Percentiles rank a stretch among this genome's conserved stretches.
These are phyloP conservation scores for Sclerotinia sclerotiorum DNA, from an alignment of 2,329 filamentous ascomycete species.

Conservation along the genomic window DNA sequence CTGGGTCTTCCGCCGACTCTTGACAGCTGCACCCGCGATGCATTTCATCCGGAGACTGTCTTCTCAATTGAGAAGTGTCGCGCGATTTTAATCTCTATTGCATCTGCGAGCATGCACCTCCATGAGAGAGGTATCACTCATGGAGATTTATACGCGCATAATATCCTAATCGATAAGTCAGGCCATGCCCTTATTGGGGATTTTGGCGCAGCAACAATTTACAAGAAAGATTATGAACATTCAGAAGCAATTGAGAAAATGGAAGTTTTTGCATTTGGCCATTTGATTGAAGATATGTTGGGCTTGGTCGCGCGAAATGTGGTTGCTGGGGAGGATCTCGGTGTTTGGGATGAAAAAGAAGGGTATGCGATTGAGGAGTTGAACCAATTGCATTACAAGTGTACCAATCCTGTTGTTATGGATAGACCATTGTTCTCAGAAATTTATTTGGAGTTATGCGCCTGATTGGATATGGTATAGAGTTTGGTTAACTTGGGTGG, in stretches of 20 bases:
- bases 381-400: slow-evolving; percentile 37
- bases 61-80: slow-evolving; percentile 41
- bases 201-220: slow-evolving; percentile 51
- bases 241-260: slow-evolving; percentile 44
- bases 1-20: slow-evolving; percentile 48
- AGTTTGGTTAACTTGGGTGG: not conserved
- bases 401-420: slow-evolving; percentile 35
- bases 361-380: slow-evolving; percentile 35
- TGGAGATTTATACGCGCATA: slow-evolving; percentile 51
- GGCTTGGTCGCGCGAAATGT: slow-evolving; percentile 39
- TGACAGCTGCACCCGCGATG: slow-evolving; percentile 49
- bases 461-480: slow-evolving; percentile 3
- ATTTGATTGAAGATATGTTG: slow-evolving; percentile 49
- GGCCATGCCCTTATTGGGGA: slow-evolving; percentile 50
- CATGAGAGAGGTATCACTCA: slow-evolving; percentile 48
- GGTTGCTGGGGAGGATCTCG: slow-evolving; percentile 25
- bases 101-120: slow-evolving; percentile 47
- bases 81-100: slow-evolving; percentile 45
- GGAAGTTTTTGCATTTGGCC: slow-evolving; percentile 50
- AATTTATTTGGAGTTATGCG: slow-evolving; percentile 27
- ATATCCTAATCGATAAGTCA: slow-evolving; percentile 45
- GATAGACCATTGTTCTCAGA: slow-evolving; percentile 37
- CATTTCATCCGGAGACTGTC: slow-evolving; percentile 40
- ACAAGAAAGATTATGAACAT: slow-evolving; percentile 37
- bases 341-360: slow-evolving; percentile 35